phyloP scores from a whole-genome alignment of 2,329 filamentous ascomycete species.

The Leptographium wingfieldii region DNA sequence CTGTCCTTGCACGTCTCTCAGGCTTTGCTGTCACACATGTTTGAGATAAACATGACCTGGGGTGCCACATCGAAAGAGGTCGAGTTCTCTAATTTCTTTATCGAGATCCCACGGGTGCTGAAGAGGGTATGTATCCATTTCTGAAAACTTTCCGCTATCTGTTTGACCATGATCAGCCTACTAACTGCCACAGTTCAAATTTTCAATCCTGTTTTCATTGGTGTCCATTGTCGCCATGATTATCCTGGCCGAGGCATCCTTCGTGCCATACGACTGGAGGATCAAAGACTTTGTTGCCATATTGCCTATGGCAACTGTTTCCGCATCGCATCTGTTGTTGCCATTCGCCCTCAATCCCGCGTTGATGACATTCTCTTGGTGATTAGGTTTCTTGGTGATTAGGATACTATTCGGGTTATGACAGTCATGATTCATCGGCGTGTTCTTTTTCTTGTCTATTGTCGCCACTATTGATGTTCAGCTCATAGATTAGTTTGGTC shows the following conservation, averaged over 20 bases:
- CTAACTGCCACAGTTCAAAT: conserved; percentile 48
- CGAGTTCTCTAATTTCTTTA: conserved; percentile 73
- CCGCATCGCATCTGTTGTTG: conserved; percentile 54
- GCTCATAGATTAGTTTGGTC: too few relatives aligned
- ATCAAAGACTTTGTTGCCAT: conserved; percentile 65
- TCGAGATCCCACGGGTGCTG: conserved; percentile 67
- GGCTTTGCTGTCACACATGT: conserved; percentile 70
- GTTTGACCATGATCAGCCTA: background rate
- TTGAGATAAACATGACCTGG: conserved; percentile 78
- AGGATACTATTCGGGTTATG: background rate
- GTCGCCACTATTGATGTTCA: background rate
- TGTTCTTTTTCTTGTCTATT: background rate
- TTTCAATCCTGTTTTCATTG: conserved; percentile 50
- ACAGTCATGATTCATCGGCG: background rate
- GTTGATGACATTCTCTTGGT: conserved; percentile 70
- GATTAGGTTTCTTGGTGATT: conserved; percentile 49
- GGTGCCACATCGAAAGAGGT: conserved; percentile 74
- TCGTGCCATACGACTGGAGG: conserved; percentile 52
- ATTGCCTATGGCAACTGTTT: conserved; percentile 61
- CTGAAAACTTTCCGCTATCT: conserved; percentile 19
- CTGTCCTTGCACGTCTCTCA: conserved; percentile 70
- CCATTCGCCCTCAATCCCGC: conserved; percentile 67
- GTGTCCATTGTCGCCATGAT: conserved; percentile 49
- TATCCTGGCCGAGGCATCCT: conserved; percentile 48
- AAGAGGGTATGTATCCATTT: conserved; percentile 49